Conservation (phyloP, 1,139 yeast genomes). For the Geotrichum bryndzae region DNA sequence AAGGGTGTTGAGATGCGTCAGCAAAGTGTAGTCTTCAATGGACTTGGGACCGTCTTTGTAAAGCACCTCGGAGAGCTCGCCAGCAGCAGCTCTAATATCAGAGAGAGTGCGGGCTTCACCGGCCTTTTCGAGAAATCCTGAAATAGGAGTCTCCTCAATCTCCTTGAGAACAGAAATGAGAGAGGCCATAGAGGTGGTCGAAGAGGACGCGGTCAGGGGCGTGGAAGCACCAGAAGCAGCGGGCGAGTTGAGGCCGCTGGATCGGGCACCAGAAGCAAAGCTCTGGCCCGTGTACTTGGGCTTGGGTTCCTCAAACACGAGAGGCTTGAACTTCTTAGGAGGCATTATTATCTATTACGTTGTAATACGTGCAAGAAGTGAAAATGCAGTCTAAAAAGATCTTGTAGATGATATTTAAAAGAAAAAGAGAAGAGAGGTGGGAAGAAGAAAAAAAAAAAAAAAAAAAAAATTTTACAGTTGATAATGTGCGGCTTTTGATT, state of each 20-base stretch:
- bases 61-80: slow-evolving; percentile 48
- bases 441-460: not conserved
- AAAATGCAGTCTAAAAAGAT: not conserved
- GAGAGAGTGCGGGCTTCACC: slow-evolving; percentile 55
- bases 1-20: slow-evolving; percentile 52
- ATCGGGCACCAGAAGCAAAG: slow-evolving; percentile 2
- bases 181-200: slow-evolving; percentile 67
- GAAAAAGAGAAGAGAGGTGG: not conserved
- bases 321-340: slow-evolving; percentile 10
- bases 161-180: slow-evolving; percentile 64
- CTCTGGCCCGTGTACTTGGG: slow-evolving; percentile 8
- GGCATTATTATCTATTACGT: slow-evolving; percentile 9
- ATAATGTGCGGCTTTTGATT: not conserved
- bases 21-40: slow-evolving; percentile 52
- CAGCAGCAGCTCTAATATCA: slow-evolving; percentile 61
- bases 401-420: not conserved
- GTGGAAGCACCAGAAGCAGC: slow-evolving; percentile 15
- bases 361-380: not conserved
- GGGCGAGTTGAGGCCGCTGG: slow-evolving; percentile 13
- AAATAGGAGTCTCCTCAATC: slow-evolving; percentile 62
- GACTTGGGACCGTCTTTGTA: slow-evolving; percentile 44
- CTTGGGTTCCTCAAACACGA: slow-evolving; percentile 9
- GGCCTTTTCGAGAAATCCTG: slow-evolving; percentile 51
- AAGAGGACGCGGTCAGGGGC: slow-evolving; percentile 29
- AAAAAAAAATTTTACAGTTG: not conserved